A percentile compares a stretch with the other conserved stretches of the same genome.
Evolutionary conservation across 2,329 filamentous ascomycete genomes (phyloP).

Genomic region (Volutella citrinella): DNA sequence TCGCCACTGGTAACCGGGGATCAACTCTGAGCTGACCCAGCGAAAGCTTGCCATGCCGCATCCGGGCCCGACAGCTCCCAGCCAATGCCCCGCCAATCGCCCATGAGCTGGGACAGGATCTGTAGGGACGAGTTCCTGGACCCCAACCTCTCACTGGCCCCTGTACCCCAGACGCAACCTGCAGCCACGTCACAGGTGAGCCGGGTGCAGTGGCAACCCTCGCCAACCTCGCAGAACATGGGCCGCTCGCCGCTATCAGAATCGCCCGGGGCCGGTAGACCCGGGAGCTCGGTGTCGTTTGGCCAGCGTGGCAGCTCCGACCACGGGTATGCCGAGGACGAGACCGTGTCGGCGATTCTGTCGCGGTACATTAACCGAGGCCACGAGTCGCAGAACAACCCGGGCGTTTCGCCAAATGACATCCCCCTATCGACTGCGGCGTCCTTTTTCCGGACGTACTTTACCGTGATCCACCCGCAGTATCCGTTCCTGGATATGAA

Average conservation of each 20-base stretch:
- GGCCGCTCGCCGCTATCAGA: not conserved
- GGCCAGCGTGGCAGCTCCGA: not conserved
- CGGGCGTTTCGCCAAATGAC: conserved; percentile 1
- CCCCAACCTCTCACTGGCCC: not conserved
- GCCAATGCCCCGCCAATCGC: no score
- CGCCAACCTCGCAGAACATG: not conserved
- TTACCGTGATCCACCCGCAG: conserved; percentile 5
- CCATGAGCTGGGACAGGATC: not conserved
- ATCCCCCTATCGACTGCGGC: not conserved
- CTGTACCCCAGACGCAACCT: not conserved
- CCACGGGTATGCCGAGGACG: not conserved
- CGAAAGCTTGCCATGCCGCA: no score
- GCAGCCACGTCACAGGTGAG: not conserved
- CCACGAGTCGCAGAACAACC: not conserved
- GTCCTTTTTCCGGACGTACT: conserved; percentile 3
- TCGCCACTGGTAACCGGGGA: no score
- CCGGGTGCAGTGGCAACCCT: conserved; percentile 1
- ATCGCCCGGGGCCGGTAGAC: not conserved
- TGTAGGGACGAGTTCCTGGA: not conserved
- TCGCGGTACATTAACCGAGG: conserved; percentile 2
- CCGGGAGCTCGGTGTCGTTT: not conserved
- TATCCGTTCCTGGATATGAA: conserved; percentile 5
- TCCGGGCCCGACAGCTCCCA: no score
- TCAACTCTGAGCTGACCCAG: no score
- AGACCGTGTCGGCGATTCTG: conserved; percentile 1